Conservation (phyloP, 208 protist genomes). For the Entamoeba histolytica region DNA sequence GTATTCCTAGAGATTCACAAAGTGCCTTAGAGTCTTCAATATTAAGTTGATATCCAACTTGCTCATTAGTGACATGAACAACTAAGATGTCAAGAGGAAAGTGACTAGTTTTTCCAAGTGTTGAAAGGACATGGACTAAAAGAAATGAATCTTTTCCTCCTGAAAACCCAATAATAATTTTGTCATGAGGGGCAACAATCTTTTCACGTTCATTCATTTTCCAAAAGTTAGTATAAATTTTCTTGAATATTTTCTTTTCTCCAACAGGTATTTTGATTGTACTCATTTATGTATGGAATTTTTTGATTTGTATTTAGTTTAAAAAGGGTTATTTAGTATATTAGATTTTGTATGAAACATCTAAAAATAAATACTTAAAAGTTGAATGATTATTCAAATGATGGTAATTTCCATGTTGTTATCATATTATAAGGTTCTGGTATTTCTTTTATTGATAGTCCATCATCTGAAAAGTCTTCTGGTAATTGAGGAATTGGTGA, state of each 20-base stretch:
- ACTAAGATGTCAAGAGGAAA: constrained; percentile 68
- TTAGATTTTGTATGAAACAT: neutral
- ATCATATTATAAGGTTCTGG: no score
- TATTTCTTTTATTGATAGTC: no score
- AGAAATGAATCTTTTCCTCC: constrained; percentile 39
- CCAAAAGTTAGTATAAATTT: neutral
- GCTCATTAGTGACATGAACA: constrained; percentile 84
- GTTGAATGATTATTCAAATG: no score
- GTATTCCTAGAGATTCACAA: constrained; percentile 57
- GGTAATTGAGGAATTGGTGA: no score
- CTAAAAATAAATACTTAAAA: no score
- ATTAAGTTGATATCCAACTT: constrained; percentile 78
- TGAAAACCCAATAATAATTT: constrained; percentile 43
- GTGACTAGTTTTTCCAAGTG: constrained; percentile 61
- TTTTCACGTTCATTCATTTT: neutral
- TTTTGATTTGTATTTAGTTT: neutral
- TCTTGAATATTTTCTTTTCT: neutral
- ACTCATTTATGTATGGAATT: neutral
- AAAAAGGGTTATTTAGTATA: neutral
- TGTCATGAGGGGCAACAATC: constrained; percentile 48
- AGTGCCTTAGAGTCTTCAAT: constrained; percentile 75
- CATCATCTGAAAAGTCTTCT: no score
- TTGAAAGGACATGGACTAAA: constrained; percentile 66
- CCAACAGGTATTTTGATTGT: neutral
- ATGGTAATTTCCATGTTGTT: no score